Base-by-base conservation (phyloP, 2,329 filamentous ascomycete genomes). In the Alternaria gaisen region DNA sequence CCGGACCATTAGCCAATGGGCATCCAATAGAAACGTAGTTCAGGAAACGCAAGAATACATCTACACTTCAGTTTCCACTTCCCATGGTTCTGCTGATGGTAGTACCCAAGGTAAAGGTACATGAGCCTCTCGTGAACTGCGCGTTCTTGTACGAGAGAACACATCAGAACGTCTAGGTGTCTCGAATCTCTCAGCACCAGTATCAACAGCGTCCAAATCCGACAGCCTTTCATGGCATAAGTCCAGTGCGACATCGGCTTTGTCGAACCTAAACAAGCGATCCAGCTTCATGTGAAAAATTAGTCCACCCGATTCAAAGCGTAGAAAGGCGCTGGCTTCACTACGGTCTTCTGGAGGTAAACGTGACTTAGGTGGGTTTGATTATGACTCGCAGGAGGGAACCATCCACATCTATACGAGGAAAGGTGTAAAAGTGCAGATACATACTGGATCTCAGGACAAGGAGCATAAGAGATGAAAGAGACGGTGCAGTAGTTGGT, bases 21-120 rank as follows among this genome's bases (percentile, higher is more conserved):
- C 36, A 4, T 16, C 18, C 6, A 18, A 36, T 16, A 20, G 20
- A 14, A 18, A 26, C 9, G 14, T 34, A 14, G 26, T 46, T 10
- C 30, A 52, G 41, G 40, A 54, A 32, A 32, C 38, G 5, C 42
- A 30, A 61, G 60, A 7, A 58, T 30, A 32, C 14, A 44, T 40
- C 38, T 55, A n/a, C 56, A 62, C 54, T 2, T 63, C 65, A 2
- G 34, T 53, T 5, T 65, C 63, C 1, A 54, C 66, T 7, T 60
- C 65, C 2, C 61, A 72, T 41, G 60, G 38, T 44, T 67, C 72
- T 3, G 36, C 36, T 10, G 36, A 42, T 10, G 53, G 61, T 38
- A 72, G 68, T 48, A 73, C 67, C 8, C 72, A 75, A 63, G 64
- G 58, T 30, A 63, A 60, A 9, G 70, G 69, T 9, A 52, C 64